phyloP scores from a whole-genome alignment of 345 rosid species.

The Heritiera fomes region DNA sequence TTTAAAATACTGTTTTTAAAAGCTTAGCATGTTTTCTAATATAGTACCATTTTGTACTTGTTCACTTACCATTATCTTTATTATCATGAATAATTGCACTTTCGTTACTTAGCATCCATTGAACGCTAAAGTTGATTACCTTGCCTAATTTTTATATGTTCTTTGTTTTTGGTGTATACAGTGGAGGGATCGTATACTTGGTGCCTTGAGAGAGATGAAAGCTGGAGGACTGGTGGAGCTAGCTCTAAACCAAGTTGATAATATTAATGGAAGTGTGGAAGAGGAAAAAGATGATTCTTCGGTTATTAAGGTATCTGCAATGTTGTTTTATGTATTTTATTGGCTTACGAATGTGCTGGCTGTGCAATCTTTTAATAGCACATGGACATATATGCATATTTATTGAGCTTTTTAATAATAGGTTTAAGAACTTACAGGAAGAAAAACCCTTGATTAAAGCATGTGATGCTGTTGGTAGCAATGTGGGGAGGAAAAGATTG shows the following conservation, averaged over 20 bases:
- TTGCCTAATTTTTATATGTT: slow-evolving; percentile 11
- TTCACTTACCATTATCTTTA: neutral
- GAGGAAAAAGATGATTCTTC: slow-evolving; percentile 49
- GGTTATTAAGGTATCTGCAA: slow-evolving; percentile 45
- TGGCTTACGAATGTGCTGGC: neutral
- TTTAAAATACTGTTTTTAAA: neutral
- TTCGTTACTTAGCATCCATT: neutral
- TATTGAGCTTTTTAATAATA: slow-evolving; percentile 28
- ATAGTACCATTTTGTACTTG: neutral
- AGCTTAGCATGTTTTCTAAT: neutral
- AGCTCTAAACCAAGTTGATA: slow-evolving; percentile 44
- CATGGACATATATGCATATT: neutral
- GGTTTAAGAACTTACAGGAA: slow-evolving; percentile 50
- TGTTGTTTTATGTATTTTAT: slow-evolving; percentile 29
- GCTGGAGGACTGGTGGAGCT: slow-evolving; percentile 53
- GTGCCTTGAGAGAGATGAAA: slow-evolving; percentile 74
- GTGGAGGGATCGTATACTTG: slow-evolving; percentile 89
- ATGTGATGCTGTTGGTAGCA: slow-evolving; percentile 42
- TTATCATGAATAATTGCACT: neutral
- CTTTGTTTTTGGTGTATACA: slow-evolving; percentile 39
- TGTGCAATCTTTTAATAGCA: slow-evolving; percentile 13
- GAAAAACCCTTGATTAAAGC: slow-evolving; percentile 36
- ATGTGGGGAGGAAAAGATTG: slow-evolving; percentile 65
- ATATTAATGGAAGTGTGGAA: slow-evolving; percentile 49
- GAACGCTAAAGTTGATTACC: slow-evolving; percentile 13